Evolutionary conservation across 306 rosid genomes (phyloP), one percentile per base, ranked within the genome.

Genomic region (Pyrus betulifolia): DNA sequence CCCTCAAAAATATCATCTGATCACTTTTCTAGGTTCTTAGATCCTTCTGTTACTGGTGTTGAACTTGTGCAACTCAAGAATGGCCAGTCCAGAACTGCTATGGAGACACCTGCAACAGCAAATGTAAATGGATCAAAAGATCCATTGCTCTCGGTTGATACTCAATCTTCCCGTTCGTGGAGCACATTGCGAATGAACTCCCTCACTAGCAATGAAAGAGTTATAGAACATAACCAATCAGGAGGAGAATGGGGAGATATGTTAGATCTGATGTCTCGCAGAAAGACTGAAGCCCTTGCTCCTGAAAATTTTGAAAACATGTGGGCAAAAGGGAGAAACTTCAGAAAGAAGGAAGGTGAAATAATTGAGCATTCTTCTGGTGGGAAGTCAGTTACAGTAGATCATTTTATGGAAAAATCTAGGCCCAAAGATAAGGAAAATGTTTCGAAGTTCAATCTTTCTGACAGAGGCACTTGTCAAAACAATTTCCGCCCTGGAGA

Each of bases 161-260:
- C 98, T 76, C 89, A 74, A 69, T 88, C 98, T 67, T 82, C 92
- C 69, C 93, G 91, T 38, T 72, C 93, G 40, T 95, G 97, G 98
- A 86, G 63, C 77, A 84, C 93, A 22, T 49, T 84, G 83, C 87
- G 86, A 61, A 31, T 38, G 54, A 85, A 86, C 46, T 78, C 96
- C 78, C 86, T 85, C 76, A 66, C 61, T 73, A 74, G 55, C 85
- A 85, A 84, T 30, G 96, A 84, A 67, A 85, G 81, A 66, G 84
- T 71, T 73, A 45, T 74, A 84, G 91, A 89, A 58, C 84, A 21
- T 44, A 74, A 82, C 67, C 80, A 22, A 77, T 83, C 92, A 4
- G 90, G 93, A 77, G 96, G 90, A 87, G 98, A 92, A 86, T 96
- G 97, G 98, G 97, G 99, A 74, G 88, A 92, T 74, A 89, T 89